Evolutionary conservation across 2,329 filamentous ascomycete genomes (phyloP), one percentile per base, ranked within the genome.

Genomic region (Aspergillus glaucus): DNA sequence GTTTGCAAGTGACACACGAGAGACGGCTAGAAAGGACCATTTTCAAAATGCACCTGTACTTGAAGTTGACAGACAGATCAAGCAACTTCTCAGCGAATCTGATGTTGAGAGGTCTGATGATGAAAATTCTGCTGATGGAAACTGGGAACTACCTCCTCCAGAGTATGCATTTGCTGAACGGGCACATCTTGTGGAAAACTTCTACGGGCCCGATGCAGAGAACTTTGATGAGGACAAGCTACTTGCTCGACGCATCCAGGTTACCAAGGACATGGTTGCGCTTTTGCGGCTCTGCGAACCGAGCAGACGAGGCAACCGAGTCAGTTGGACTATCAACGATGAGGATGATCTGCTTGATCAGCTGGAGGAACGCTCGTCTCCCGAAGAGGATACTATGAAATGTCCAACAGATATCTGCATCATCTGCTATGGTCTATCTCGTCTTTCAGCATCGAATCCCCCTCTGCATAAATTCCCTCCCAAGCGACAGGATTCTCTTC

Each of bases 101-200:
- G 36, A 62, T 40, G 9, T 44, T 2, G 87, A 93, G n/a, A 90
- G 91, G 61, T 77, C 85, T 45, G 84, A 91, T 47, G 81, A 79
- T 28, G 78, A 90, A 46, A 76, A 72, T 22, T 89, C 93, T 54
- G 80, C 86, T 54, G 83, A 92, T 58, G 73, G 75, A 14, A 92
- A 88, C 68, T 94, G 87, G 86, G 82, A 90, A 22, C 26, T 59
- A 5, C 56, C 55, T 44, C 59, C 39, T 26, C 58, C 49, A 1
- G 37, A 55, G 3, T 60, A 64, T 10, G n/a, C 60, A 6, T 64
- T 64, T 53, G 21, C 51, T 44, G 43, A 62, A 49, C 49, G 55
- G 40, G 57, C 51, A 9, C 52, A 51, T 30, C 56, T 64, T 7
- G 45, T 60, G 32, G 54, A 64, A 26, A 60, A 59, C 39, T 64